These are phyloP conservation scores for Vitis rotundifolia DNA, from an alignment of 164 flowering plant genomes.

Conservation along the genomic window DNA sequence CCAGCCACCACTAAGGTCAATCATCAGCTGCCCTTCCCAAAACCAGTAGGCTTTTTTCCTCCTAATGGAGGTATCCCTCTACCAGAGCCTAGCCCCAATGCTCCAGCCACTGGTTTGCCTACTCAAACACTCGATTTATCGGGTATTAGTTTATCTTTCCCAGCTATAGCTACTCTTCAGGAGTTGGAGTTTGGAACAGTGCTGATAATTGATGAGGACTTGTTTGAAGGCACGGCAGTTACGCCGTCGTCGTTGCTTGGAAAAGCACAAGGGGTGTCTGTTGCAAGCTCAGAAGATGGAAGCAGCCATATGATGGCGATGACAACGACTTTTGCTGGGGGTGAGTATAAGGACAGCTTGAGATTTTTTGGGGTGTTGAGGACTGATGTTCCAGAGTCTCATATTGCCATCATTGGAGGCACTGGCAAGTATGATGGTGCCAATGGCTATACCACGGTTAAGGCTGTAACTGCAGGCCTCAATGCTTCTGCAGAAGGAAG, in stretches of 20 bases:
- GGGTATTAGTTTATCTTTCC: slow-evolving; percentile 20
- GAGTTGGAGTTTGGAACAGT: slow-evolving; percentile 37
- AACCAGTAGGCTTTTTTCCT: slow-evolving; percentile 34
- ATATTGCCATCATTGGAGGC: slow-evolving; percentile 62
- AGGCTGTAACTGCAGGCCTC: slow-evolving; percentile 8
- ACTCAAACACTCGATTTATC: slow-evolving; percentile 28
- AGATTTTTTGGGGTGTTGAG: slow-evolving; percentile 54
- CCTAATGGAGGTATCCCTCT: slow-evolving; percentile 28
- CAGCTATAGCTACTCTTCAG: slow-evolving; percentile 33
- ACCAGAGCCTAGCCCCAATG: slow-evolving; percentile 17
- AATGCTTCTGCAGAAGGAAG: background rate
- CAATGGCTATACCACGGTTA: slow-evolving; percentile 44
- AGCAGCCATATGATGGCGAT: slow-evolving; percentile 55
- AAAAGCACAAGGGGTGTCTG: slow-evolving; percentile 51
- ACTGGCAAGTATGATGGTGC: slow-evolving; percentile 48
- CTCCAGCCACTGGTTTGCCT: slow-evolving; percentile 8
- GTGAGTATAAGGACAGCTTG: slow-evolving; percentile 37
- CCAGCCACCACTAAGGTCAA: slow-evolving; percentile 18
- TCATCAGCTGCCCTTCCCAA: slow-evolving; percentile 28
- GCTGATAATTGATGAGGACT: slow-evolving; percentile 26
- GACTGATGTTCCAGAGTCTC: slow-evolving; percentile 40
- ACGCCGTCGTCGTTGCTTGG: slow-evolving; percentile 33
- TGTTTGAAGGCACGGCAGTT: slow-evolving; percentile 10
- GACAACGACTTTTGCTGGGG: slow-evolving; percentile 25
- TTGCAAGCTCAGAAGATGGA: slow-evolving; percentile 47